phyloP scores from a whole-genome alignment of 164 flowering plant genomes.

The Macadamia tetraphylla region DNA sequence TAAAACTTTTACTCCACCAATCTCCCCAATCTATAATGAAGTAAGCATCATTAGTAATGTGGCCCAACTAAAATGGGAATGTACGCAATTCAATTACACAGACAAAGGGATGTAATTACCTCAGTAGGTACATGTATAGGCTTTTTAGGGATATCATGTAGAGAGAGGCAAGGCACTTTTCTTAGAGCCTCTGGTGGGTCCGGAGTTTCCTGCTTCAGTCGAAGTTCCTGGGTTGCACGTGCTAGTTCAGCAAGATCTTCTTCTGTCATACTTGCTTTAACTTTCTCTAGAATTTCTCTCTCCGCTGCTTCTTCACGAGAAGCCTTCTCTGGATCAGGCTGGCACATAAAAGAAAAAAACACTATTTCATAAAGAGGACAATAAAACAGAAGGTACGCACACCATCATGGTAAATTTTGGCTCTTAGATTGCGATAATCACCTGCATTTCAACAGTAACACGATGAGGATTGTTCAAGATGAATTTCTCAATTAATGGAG shows the following conservation, averaged over 20 bases:
- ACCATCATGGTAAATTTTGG: neutral
- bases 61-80: neutral
- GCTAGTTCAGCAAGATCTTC: constrained; percentile 95
- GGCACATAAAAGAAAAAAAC: constrained; percentile 10
- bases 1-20: constrained; percentile 76
- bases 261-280: constrained; percentile 83
- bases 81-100: neutral
- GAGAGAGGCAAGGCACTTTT: constrained; percentile 81
- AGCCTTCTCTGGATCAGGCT: constrained; percentile 98
- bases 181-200: constrained; percentile 94
- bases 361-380: neutral
- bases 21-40: constrained; percentile 62
- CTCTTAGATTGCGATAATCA: constrained; percentile 14
- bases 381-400: neutral
- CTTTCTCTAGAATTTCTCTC: constrained; percentile 59
- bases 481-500: constrained; percentile 77
- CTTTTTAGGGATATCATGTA: constrained; percentile 77
- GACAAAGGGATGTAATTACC: constrained; percentile 30
- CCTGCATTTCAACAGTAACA: constrained; percentile 98
- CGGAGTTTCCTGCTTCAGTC: constrained; percentile 94
- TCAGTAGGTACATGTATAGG: constrained; percentile 71
- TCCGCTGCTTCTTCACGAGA: constrained; percentile 85
- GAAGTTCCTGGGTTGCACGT: constrained; percentile 84
- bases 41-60: neutral
- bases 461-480: constrained; percentile 84